Evolutionary conservation across 257 asterid species (phyloP), one percentile per base, ranked within the genome.

Genomic region (Leptodermis oblonga): DNA sequence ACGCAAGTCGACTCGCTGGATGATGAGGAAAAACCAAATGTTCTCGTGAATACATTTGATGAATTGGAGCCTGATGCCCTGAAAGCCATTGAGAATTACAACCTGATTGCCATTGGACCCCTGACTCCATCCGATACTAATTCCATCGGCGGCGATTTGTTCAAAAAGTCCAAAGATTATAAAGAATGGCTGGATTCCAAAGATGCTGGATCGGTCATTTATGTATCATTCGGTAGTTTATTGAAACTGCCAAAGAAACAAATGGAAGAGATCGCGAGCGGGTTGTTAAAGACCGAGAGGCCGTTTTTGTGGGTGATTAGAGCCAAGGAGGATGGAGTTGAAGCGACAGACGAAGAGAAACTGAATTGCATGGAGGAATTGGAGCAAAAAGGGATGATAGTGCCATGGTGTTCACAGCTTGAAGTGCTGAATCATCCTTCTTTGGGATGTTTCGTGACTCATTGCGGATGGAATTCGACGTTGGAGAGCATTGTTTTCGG

Each of bases 301-400:
- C 79, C 83, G 5, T 81, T 81, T 41, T 49, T 81, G 65, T 81
- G 83, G 86, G 83, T 78, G 15, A 72, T 81, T 23, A 56, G 81
- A 51, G 77, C 41, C 20, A 67, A 63, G n/a, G 62, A 52, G 34
- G 67, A 65, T 4, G 65, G 65, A 2, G 31, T 4, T 41, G 60
- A 68, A 36, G 72, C 36, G 68, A 64, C 15, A 70, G 72, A 62
- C 41, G 67, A 30, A 12, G 73, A 72, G 0, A 68, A 70, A 8
- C 15, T 68, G 25, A 77, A 76, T 36, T 68, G 77, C 48, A 58
- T 66, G 60, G 65, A 68, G 64, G 80, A 74, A 37, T 41, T 75
- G 56, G 70, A 71, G 31, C 41, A 69, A 53, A 65, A 17, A 76
- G 85, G 54, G 31, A 78, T 62, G 64, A 78, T 81, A 36, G 73